phyloP scores from a whole-genome alignment of 192 early-diverging fungal genomes.

The Coemansia sp. region DNA sequence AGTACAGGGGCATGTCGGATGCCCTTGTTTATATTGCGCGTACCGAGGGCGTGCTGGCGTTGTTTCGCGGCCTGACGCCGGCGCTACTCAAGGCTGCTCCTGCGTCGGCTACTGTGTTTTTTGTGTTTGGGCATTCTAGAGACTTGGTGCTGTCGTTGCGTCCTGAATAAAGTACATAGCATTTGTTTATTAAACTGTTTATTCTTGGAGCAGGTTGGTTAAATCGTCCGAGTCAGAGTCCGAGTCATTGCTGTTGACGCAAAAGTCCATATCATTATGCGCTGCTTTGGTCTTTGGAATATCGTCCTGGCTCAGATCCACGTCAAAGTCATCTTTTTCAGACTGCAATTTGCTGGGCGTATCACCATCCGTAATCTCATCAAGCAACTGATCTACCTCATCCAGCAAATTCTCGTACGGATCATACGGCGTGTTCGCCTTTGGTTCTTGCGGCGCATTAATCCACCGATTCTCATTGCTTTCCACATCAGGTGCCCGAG shows the following conservation, averaged over 20 bases:
- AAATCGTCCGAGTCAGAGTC: slow-evolving; percentile 37
- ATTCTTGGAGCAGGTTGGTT: slow-evolving; percentile 19
- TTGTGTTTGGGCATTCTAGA: slow-evolving; percentile 71
- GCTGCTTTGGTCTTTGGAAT: neutral
- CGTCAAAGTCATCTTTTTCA: neutral
- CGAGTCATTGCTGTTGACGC: slow-evolving; percentile 19
- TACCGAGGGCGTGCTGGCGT: slow-evolving; percentile 75
- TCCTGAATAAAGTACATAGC: neutral
- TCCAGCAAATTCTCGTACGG: slow-evolving; percentile 54
- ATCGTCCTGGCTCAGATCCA: slow-evolving; percentile 3
- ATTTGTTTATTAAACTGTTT: neutral
- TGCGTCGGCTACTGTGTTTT: slow-evolving; percentile 83
- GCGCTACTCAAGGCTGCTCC: slow-evolving; percentile 86
- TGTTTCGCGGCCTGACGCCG: slow-evolving; percentile 88
- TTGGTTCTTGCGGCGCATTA: slow-evolving; percentile 35
- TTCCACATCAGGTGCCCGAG: neutral
- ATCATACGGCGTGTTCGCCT: slow-evolving; percentile 25
- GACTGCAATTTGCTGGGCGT: neutral
- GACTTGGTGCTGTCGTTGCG: slow-evolving; percentile 50
- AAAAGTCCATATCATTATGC: slow-evolving; percentile 27
- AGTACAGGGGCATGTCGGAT: slow-evolving; percentile 61
- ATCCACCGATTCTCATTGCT: slow-evolving; percentile 3
- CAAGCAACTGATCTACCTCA: slow-evolving; percentile 55
- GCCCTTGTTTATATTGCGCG: slow-evolving; percentile 67
- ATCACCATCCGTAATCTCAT: slow-evolving; percentile 48